Evolutionary conservation across 2,329 filamentous ascomycete genomes (phyloP).

Genomic region (Nothopassalora personata): DNA sequence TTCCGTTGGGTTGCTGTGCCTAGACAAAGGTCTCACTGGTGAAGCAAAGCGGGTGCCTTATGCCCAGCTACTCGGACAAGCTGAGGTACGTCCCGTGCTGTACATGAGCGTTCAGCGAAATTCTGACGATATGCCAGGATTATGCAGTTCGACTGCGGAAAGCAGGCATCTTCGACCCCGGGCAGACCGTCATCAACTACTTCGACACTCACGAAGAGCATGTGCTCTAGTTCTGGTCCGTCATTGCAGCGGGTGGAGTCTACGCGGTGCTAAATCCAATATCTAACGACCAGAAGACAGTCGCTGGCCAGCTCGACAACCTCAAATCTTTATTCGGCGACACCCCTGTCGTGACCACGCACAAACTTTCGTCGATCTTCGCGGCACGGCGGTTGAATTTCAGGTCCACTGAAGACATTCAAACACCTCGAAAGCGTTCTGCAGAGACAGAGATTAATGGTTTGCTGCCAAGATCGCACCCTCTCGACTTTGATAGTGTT

Average conservation of each 20-base stretch:
- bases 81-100: constrained; percentile 5
- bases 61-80: constrained; percentile 13
- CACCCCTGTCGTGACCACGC: constrained; percentile 5
- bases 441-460: not conserved
- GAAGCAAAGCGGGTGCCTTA: constrained; percentile 8
- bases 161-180: constrained; percentile 13
- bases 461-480: no score
- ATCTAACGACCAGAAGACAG: constrained; percentile 21
- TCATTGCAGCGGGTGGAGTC: constrained; percentile 32
- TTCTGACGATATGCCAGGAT: not conserved
- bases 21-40: constrained; percentile 11
- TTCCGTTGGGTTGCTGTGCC: constrained; percentile 7
- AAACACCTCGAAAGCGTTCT: not conserved
- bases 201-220: constrained; percentile 36
- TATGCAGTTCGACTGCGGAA: constrained; percentile 12
- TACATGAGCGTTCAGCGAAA: not conserved
- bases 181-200: constrained; percentile 25
- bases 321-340: constrained; percentile 13
- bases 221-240: constrained; percentile 41
- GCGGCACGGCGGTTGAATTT: constrained; percentile 12
- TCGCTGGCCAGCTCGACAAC: constrained; percentile 19
- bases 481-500: constrained; percentile 11
- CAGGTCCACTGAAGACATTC: constrained; percentile 7
- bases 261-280: constrained; percentile 17
- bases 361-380: constrained; percentile 14